These are phyloP conservation scores for Toxicodendron radicans DNA, from an alignment of 345 rosid species.

Conservation along the genomic window DNA sequence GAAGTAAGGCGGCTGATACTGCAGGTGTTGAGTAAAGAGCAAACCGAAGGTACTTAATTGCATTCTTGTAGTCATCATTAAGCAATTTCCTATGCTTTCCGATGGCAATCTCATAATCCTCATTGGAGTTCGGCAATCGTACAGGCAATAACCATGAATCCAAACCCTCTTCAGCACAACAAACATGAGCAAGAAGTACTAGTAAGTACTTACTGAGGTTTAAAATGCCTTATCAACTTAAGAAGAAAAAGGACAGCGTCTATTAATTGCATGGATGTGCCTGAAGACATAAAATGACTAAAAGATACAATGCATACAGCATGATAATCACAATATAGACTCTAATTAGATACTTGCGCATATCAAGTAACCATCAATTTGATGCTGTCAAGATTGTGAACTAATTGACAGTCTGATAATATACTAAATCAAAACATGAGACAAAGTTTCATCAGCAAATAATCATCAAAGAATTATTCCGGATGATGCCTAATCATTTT, in stretches of 20 bases:
- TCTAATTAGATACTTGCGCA: background rate
- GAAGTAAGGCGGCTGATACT: conserved; percentile 60
- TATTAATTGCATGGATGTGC: background rate
- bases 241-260: background rate
- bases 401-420: background rate
- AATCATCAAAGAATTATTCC: background rate
- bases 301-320: background rate
- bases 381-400: background rate
- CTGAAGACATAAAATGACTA: background rate
- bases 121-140: conserved; percentile 43
- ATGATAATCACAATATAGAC: background rate
- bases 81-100: conserved; percentile 31
- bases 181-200: conserved; percentile 11
- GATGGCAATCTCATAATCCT: conserved; percentile 30
- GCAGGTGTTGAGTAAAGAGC: conserved; percentile 45
- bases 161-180: conserved; percentile 38
- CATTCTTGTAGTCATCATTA: conserved; percentile 52
- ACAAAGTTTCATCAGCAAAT: background rate
- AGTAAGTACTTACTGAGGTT: conserved; percentile 1
- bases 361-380: background rate
- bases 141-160: conserved; percentile 81
- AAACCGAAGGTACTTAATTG: conserved; percentile 54
- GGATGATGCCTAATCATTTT: background rate
- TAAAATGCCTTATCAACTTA: background rate
- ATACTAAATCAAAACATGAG: background rate